Percentiles rank a stretch among this genome's conserved stretches.
phyloP scores from a whole-genome alignment of 2,329 filamentous ascomycete genomes.

The Aspergillus unguis region DNA sequence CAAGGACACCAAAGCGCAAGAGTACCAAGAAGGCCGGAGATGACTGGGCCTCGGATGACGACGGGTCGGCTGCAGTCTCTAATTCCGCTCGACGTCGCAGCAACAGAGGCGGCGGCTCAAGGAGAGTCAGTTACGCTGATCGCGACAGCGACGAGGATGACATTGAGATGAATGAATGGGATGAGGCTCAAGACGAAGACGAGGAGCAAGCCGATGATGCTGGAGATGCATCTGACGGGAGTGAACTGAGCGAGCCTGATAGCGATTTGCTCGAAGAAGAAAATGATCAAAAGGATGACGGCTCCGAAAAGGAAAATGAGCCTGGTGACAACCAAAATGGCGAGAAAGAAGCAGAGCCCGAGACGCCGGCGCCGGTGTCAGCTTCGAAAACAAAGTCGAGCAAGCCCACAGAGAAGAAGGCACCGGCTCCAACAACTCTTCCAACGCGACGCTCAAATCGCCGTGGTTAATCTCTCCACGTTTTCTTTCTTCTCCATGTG shows the following conservation, averaged over 20 bases:
- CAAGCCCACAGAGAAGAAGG: slow-evolving; percentile 12
- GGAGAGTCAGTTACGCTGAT: slow-evolving; percentile 44
- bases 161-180: slow-evolving; percentile 40
- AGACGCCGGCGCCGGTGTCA: slow-evolving; percentile 7
- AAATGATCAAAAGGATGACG: slow-evolving; percentile 13
- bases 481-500: not conserved
- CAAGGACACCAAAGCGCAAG: slow-evolving; percentile 37
- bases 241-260: slow-evolving; percentile 20
- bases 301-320: slow-evolving; percentile 22
- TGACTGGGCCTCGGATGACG: slow-evolving; percentile 42
- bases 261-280: slow-evolving; percentile 19
- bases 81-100: slow-evolving; percentile 38
- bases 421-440: slow-evolving; percentile 11
- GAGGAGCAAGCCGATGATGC: slow-evolving; percentile 27
- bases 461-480: slow-evolving; percentile 11
- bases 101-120: slow-evolving; percentile 33
- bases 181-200: slow-evolving; percentile 27
- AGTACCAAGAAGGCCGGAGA: slow-evolving; percentile 33
- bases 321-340: slow-evolving; percentile 20
- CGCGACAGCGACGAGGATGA: slow-evolving; percentile 46
- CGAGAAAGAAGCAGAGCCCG: slow-evolving; percentile 2
- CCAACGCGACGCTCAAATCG: slow-evolving; percentile 22
- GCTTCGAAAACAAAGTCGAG: slow-evolving; percentile 9
- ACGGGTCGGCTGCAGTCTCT: slow-evolving; percentile 38
- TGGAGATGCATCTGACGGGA: slow-evolving; percentile 13